Conservation (phyloP, 2,329 filamentous ascomycete genomes). For the Stromatinia cepivora region DNA sequence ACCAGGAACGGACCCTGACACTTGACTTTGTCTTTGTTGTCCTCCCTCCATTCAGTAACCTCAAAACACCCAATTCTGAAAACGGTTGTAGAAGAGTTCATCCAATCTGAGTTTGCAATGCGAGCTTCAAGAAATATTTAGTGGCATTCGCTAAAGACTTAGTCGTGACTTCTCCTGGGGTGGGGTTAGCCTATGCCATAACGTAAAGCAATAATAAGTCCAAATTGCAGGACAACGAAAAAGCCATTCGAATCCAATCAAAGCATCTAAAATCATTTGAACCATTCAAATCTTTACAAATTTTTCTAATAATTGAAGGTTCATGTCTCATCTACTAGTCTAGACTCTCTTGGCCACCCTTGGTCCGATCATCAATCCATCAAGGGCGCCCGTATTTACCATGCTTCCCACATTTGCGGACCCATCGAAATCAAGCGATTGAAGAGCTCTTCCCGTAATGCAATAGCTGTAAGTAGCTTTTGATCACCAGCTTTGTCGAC, state of each 20-base stretch:
- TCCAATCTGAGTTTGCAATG: not conserved
- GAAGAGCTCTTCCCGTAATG: conserved; percentile 74
- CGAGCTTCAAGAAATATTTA: not conserved
- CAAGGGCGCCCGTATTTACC: conserved; percentile 49
- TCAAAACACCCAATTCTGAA: not conserved
- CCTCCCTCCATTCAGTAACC: not conserved
- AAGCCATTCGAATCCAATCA: no score
- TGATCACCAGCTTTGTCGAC: conserved; percentile 49
- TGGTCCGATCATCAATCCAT: not conserved
- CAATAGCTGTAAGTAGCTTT: conserved; percentile 68
- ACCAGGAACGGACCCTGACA: conserved; percentile 3
- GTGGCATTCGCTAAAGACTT: no score
- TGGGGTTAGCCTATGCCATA: no score
- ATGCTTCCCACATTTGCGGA: conserved; percentile 79
- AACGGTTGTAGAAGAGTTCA: not conserved
- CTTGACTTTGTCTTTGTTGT: conserved; percentile 5
- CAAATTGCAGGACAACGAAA: no score
- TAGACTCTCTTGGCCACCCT: no score
- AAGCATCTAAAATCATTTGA: no score
- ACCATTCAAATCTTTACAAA: no score
- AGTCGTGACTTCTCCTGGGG: no score
- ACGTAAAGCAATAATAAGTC: no score
- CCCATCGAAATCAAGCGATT: conserved; percentile 77
- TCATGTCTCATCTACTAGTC: no score
- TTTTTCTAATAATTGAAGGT: no score